Conservation (phyloP, 805 yeast species). For the Candida xiaguanensis region DNA sequence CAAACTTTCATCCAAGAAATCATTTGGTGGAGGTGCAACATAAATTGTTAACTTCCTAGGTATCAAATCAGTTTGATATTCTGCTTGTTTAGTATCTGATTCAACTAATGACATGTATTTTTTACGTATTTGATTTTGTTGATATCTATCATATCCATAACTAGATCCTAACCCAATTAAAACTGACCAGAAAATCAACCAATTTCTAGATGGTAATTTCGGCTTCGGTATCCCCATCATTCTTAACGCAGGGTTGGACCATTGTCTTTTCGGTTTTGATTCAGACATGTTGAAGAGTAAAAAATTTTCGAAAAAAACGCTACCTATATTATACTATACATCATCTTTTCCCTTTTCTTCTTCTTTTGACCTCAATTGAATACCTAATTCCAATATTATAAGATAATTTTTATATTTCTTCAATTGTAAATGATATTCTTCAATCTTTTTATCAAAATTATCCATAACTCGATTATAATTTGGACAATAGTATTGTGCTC, state of each 20-base stretch:
- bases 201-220: constrained; percentile 83
- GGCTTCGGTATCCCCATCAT: constrained; percentile 82
- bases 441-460: constrained; percentile 40
- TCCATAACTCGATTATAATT: constrained; percentile 33
- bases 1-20: constrained; percentile 71
- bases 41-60: constrained; percentile 80
- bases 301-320: background rate
- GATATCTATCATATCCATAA: constrained; percentile 68
- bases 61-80: constrained; percentile 42
- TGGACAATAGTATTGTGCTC: constrained; percentile 17
- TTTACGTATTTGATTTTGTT: constrained; percentile 63
- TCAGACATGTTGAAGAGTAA: background rate
- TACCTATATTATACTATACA: background rate
- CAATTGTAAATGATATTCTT: constrained; percentile 43
- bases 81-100: constrained; percentile 41
- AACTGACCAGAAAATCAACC: constrained; percentile 85
- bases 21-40: constrained; percentile 97
- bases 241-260: constrained; percentile 72
- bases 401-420: constrained; percentile 44
- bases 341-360: background rate
- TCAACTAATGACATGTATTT: constrained; percentile 60
- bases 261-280: constrained; percentile 34
- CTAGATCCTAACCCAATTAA: constrained; percentile 69
- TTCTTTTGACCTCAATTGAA: constrained; percentile 33
- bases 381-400: constrained; percentile 41